Conservation (phyloP, 1,284 basidiomycete species). For the Butyriboletus pseudospeciosus region DNA sequence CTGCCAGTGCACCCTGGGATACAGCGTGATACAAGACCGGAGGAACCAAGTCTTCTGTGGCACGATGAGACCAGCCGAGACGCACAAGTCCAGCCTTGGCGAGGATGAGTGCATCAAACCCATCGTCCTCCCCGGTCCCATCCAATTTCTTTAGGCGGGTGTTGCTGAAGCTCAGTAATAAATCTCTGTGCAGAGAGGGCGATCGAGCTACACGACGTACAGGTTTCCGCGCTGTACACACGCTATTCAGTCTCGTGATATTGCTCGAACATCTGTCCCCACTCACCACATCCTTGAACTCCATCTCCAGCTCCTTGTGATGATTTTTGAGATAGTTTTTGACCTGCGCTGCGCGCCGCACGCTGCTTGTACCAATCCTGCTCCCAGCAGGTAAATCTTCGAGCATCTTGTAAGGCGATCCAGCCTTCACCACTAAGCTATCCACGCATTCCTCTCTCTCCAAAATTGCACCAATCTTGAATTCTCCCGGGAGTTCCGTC, state of each 20-base stretch:
- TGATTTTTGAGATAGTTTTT: slow-evolving; percentile 70
- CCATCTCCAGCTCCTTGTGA: slow-evolving; percentile 37
- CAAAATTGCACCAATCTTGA: slow-evolving; percentile 80
- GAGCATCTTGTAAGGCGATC: slow-evolving; percentile 67
- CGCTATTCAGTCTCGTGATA: slow-evolving; percentile 4
- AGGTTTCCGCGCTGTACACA: slow-evolving; percentile 67
- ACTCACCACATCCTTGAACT: slow-evolving; percentile 88
- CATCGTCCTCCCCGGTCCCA: slow-evolving; percentile 59
- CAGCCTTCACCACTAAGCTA: slow-evolving; percentile 82
- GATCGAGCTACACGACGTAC: slow-evolving; percentile 38
- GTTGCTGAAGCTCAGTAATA: slow-evolving; percentile 46
- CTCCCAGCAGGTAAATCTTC: slow-evolving; percentile 86
- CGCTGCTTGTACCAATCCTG: slow-evolving; percentile 92
- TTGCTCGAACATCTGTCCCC: not conserved
- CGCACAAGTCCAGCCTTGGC: slow-evolving; percentile 94
- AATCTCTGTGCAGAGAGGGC: slow-evolving; percentile 2
- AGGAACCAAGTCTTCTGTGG: slow-evolving; percentile 72
- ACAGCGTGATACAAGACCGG: slow-evolving; percentile 86
- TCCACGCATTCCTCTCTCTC: slow-evolving; percentile 90
- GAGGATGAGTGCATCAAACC: slow-evolving; percentile 87
- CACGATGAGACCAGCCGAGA: slow-evolving; percentile 70
- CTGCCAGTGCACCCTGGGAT: slow-evolving; percentile 87
- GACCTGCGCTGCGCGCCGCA: slow-evolving; percentile 89
- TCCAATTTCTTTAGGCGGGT: slow-evolving; percentile 93
- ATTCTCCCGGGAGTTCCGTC: slow-evolving; percentile 80